Evolutionary conservation across 441 rosid genomes (phyloP).

Genomic region (Syzygium syzygioides): DNA sequence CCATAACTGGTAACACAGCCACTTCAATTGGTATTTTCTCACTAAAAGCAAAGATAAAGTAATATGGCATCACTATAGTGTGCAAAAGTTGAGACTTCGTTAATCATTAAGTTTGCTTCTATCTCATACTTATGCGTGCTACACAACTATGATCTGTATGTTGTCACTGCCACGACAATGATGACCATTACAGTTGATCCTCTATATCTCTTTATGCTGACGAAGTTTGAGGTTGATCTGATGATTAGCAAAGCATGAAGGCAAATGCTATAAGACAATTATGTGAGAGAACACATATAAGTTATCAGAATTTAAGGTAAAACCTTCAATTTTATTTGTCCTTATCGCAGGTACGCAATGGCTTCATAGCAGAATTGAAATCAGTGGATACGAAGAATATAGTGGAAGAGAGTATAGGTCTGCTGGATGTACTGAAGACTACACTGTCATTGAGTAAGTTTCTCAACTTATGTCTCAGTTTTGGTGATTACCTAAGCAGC

Average conservation of each 20-base stretch:
- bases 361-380: constrained; percentile 84
- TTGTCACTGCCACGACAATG: not conserved
- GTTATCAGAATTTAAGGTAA: not conserved
- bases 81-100: not conserved
- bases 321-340: not conserved
- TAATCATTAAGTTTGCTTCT: not conserved
- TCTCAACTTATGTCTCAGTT: not conserved
- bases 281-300: not conserved
- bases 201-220: not conserved
- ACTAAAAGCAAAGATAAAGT: not conserved
- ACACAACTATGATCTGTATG: not conserved
- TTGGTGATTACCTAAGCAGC: not conserved
- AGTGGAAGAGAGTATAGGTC: constrained; percentile 87
- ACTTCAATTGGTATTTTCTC: not conserved
- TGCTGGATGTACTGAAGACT: constrained; percentile 88
- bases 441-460: constrained; percentile 65
- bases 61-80: not conserved
- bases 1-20: not conserved
- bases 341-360: constrained; percentile 63
- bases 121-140: not conserved
- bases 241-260: not conserved
- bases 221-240: not conserved
- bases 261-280: not conserved
- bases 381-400: constrained; percentile 87
- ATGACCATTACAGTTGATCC: not conserved